Base-by-base conservation (phyloP, 139 green algal species). In the Trebouxia sp. region DNA sequence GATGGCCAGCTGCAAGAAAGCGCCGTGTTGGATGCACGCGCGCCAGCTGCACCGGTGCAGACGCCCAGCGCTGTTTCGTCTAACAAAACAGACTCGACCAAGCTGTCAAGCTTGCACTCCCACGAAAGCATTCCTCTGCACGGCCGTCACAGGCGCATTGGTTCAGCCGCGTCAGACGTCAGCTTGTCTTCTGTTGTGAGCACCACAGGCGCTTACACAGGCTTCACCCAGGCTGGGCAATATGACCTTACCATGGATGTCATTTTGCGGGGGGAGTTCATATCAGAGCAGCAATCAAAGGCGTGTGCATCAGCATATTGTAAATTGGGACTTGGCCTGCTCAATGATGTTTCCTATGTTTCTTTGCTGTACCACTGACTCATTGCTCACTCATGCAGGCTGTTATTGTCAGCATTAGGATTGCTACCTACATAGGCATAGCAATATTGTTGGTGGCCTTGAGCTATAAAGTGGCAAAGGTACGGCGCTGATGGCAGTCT, bases 251-350 rank as follows among this genome's bases (percentile, higher is more conserved):
- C 43, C 7, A 39, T 41, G 8, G 69, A 77, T 39, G 69, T 77
- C 0, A 53, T 77, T n/a, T 41, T 77, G 10, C 17, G 69, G 24
- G 69, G 41, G 9, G 69, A 77, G 24, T 77, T 77, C 12, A 53
- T 77, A 8, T 38, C 41, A 39, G 69, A 77, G 12, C 69, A 53
- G 69, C 69, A 77, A 38, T n/a, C 69, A 38, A 77, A 77, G 69
- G 69, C 55, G 22, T 37, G 41, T 22, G 3, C 50, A 2, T 17
- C 26, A 28, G 3, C 50, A 2, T 58, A 2, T 6, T 58, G 50
- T 17, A 58, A 22, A 22, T 6, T 15, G 4, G 2, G 22, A 28
- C 50, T 58, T 17, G 26, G 4, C 22, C 50, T 22, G 26, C 20
- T 58, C 50, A 58, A 58, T 28, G 26, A 17, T 28, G 22, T 1